Evolutionary conservation across 2,329 filamentous ascomycete genomes (phyloP).

Genomic region (Colletotrichum limetticola): DNA sequence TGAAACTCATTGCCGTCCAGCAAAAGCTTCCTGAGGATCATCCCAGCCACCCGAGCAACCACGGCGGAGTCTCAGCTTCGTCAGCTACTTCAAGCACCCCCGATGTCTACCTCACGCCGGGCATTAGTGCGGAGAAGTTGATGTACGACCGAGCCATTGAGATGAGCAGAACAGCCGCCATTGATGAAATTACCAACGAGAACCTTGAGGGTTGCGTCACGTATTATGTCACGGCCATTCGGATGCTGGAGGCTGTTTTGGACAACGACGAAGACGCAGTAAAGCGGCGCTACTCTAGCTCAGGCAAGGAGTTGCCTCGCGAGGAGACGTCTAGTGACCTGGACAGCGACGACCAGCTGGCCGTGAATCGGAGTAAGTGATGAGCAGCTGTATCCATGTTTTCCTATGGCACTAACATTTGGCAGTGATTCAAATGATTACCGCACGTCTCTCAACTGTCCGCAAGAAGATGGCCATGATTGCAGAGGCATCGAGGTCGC

Average conservation of each 20-base stretch:
- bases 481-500: slow-evolving; percentile 65
- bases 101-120: slow-evolving; percentile 85
- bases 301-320: slow-evolving; percentile 54
- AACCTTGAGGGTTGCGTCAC: slow-evolving; percentile 90
- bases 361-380: slow-evolving; percentile 76
- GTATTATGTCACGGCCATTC: slow-evolving; percentile 91
- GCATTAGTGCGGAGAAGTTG: slow-evolving; percentile 92
- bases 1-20: slow-evolving; percentile 88
- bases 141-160: slow-evolving; percentile 98
- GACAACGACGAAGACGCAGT: slow-evolving; percentile 78
- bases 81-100: slow-evolving; percentile 75
- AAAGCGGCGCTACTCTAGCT: slow-evolving; percentile 49
- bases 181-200: slow-evolving; percentile 94
- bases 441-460: slow-evolving; percentile 63
- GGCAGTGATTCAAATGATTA: slow-evolving; percentile 72
- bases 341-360: slow-evolving; percentile 77
- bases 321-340: slow-evolving; percentile 58
- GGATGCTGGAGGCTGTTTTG: slow-evolving; percentile 93
- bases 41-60: slow-evolving; percentile 85
- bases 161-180: slow-evolving; percentile 94
- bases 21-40: slow-evolving; percentile 85
- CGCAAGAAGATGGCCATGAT: slow-evolving; percentile 72
- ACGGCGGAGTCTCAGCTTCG: slow-evolving; percentile 67
- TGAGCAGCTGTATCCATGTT: too few species aligned
- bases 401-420: slow-evolving; percentile 38